Conservation (phyloP, 2,329 filamentous ascomycete genomes). For the Aspergillaceae sp. region DNA sequence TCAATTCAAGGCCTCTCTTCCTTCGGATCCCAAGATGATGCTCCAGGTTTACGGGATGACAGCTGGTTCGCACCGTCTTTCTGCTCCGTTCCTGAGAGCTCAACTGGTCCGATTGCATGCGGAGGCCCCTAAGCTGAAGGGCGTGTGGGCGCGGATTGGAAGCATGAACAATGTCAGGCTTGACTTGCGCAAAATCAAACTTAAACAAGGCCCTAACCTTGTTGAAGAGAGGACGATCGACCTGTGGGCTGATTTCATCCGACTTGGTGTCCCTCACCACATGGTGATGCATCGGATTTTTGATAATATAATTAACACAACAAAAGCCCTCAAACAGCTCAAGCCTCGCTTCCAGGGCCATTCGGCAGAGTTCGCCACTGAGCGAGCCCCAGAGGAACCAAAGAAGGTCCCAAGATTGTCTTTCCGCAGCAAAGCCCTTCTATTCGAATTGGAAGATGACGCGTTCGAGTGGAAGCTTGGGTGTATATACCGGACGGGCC, state of each 20-base stretch:
- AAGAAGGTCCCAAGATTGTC: conserved; percentile 82
- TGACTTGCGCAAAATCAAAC: conserved; percentile 68
- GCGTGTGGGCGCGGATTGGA: conserved; percentile 77
- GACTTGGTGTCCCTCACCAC: conserved; percentile 82
- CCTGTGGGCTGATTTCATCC: conserved; percentile 72
- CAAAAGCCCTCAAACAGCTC: conserved; percentile 83
- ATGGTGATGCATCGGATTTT: conserved; percentile 81
- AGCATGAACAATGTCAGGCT: conserved; percentile 73
- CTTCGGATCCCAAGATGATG: conserved; percentile 84
- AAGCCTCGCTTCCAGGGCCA: conserved; percentile 85
- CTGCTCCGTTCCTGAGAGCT: conserved; percentile 68
- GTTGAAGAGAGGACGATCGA: conserved; percentile 77
- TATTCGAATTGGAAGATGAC: conserved; percentile 92
- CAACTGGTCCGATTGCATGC: conserved; percentile 78
- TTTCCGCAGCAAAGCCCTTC: conserved; percentile 66
- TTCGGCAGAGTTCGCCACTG: conserved; percentile 77
- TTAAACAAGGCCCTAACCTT: conserved; percentile 54
- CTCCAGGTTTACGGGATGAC: conserved; percentile 77
- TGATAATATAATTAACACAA: conserved; percentile 83
- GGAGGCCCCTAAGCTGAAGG: conserved; percentile 71
- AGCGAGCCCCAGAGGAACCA: conserved; percentile 75
- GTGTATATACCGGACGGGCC: conserved; percentile 82
- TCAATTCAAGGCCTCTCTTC: conserved; percentile 83
- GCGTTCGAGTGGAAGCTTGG: conserved; percentile 96
- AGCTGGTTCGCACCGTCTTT: conserved; percentile 77